Percentiles rank a stretch among this genome's conserved stretches.
Conservation (phyloP, 1,284 basidiomycete genomes). For the Naganishia liquefaciens region DNA sequence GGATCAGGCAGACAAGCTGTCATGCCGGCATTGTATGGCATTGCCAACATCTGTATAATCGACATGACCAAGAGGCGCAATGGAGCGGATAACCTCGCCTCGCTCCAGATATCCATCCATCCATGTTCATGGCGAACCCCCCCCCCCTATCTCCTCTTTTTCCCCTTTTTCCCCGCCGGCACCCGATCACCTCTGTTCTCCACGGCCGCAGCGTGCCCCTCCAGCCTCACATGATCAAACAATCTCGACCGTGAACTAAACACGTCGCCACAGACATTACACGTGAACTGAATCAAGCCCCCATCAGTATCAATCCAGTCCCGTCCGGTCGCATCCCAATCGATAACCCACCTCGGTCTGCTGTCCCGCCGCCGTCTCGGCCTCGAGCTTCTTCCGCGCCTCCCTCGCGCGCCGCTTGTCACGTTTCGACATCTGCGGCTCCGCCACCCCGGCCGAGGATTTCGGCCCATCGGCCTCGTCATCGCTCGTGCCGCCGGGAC, state of each 20-base stretch:
- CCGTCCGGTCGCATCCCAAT: not conserved
- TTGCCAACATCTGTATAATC: not conserved
- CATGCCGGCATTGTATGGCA: not conserved
- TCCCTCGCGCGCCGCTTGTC: constrained; percentile 78
- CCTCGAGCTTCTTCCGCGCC: constrained; percentile 68
- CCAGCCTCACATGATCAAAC: constrained; percentile 35
- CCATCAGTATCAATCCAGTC: no score
- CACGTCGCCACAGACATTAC: constrained; percentile 33
- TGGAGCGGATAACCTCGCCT: not conserved
- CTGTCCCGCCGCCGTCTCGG: constrained; percentile 39
- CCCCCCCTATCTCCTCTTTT: constrained; percentile 20
- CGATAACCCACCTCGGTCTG: constrained; percentile 14
- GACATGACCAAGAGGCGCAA: not conserved
- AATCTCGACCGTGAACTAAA: constrained; percentile 32
- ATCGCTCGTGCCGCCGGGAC: constrained; percentile 26
- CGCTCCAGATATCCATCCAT: not conserved
- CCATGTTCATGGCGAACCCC: not conserved
- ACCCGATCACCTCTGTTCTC: constrained; percentile 9
- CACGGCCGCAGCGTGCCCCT: constrained; percentile 31
- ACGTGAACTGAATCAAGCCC: constrained; percentile 19
- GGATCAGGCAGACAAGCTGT: no score
- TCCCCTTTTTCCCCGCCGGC: constrained; percentile 19
- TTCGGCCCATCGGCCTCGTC: constrained; percentile 10
- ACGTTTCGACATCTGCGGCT: constrained; percentile 66
- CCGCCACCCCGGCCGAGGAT: constrained; percentile 30